Conservation (phyloP, 768 basidiomycete species). For the Leccinum disarticulatum region DNA sequence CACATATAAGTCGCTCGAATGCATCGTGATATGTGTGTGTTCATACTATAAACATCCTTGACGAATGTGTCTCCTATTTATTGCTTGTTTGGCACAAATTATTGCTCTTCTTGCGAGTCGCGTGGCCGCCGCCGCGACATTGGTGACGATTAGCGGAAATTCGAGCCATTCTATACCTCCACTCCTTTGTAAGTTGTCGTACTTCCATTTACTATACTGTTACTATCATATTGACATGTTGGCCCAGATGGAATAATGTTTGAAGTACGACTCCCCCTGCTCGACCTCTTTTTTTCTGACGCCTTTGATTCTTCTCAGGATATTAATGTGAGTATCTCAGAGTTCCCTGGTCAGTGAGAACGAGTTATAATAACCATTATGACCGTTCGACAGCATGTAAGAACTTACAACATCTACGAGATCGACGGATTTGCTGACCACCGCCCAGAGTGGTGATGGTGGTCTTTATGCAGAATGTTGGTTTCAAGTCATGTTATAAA, state of each 20-base stretch:
- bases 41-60: background rate
- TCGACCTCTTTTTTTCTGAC: background rate
- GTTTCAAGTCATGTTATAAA: slow-evolving; percentile 9
- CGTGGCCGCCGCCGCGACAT: background rate
- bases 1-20: background rate
- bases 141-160: slow-evolving; percentile 44
- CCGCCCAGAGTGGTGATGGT: slow-evolving; percentile 57
- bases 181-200: slow-evolving; percentile 43
- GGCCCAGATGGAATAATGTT: slow-evolving; percentile 56
- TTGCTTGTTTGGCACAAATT: background rate
- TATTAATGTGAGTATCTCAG: slow-evolving; percentile 49
- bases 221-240: background rate
- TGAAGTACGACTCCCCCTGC: slow-evolving; percentile 39
- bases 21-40: background rate
- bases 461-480: slow-evolving; percentile 61
- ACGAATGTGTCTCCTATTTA: background rate
- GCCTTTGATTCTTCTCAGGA: slow-evolving; percentile 38
- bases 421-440: slow-evolving; percentile 13
- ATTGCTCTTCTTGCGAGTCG: background rate
- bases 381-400: slow-evolving; percentile 33
- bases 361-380: background rate
- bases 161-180: slow-evolving; percentile 53
- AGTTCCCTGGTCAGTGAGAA: background rate
- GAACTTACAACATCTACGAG: background rate
- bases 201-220: background rate